Evolutionary conservation across 495 filamentous ascomycete genomes (phyloP), one percentile per base, ranked within the genome.

Genomic region (Annulohypoxylon stygium): DNA sequence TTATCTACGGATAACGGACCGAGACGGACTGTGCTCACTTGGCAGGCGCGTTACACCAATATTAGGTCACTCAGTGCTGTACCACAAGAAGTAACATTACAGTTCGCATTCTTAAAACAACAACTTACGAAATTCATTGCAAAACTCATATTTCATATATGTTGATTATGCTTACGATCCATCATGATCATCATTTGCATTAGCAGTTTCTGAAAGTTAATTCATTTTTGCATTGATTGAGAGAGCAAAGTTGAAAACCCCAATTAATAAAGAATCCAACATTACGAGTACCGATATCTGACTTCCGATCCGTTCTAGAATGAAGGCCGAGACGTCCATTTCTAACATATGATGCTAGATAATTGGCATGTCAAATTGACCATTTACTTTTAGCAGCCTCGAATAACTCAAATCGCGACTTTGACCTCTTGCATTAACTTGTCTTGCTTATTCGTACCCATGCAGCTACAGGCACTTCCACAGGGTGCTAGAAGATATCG

Each of bases 1-100:
- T 39, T 39, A 30, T 39, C 12, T n/a, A 4, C 4, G 23, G n/a
- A 7, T 37, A 5, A 10, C 30, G 16, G 23, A 23, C 48, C 2
- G 11, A 26, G 10, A 43, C 65, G 4, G 65, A 11, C 43, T 18
- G 65, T 33, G 10, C 16, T 2, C 58, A 62, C 14, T 59, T 69
- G 58, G 48, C 55, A 39, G 6, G 1, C 5, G 23, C 23, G 9
- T 16, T 14, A 2, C 25, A 26, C 48, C 23, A 25, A 53, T 53
- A 26, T 20, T n/a, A 11, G 25, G 14, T 16, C n/a, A 47, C 5
- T 16, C 9, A 7, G 9, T 39, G 2, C 9, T 39, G 41, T 47
- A 8, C 43, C 4, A 47, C 43, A 47, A 47, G n/a, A 18, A 47
- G 43, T n/a, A 16, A 8, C 43, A 18, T 47, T 9, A 6, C 4